A percentile compares a stretch with the other conserved stretches of the same genome.
phyloP scores from a whole-genome alignment of 1,284 basidiomycete species.

The Cutaneotrichosporon dermatis region DNA sequence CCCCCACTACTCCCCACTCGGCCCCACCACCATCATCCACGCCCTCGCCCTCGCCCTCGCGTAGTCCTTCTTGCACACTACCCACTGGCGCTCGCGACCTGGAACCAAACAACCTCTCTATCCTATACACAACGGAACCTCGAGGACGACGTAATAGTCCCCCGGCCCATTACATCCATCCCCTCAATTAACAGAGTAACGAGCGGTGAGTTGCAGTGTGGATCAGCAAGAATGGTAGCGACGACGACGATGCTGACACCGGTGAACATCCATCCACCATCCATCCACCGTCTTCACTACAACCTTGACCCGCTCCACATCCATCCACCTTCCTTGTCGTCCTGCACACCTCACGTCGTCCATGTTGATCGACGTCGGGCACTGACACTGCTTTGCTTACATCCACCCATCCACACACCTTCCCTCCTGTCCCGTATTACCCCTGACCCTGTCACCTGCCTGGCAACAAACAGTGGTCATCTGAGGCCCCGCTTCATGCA shows the following conservation, averaged over 20 bases:
- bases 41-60: neutral
- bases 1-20: neutral
- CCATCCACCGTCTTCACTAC: conserved; percentile 1
- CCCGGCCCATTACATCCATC: no score
- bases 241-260: neutral
- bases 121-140: no score
- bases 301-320: conserved; percentile 1
- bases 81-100: conserved; percentile 3
- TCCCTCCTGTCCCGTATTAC: neutral
- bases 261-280: neutral
- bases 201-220: neutral
- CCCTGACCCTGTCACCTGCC: neutral
- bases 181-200: neutral
- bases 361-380: neutral
- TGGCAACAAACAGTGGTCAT: conserved; percentile 7
- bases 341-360: conserved; percentile 3
- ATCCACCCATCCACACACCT: neutral
- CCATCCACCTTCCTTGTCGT: conserved; percentile 2
- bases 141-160: no score
- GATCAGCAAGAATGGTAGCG: neutral
- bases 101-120: conserved; percentile 10
- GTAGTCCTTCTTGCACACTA: neutral
- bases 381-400: neutral
- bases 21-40: neutral
- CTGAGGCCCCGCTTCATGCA: conserved; percentile 22